phyloP scores from a whole-genome alignment of 208 protist species.

The Leishmania mexicana region DNA sequence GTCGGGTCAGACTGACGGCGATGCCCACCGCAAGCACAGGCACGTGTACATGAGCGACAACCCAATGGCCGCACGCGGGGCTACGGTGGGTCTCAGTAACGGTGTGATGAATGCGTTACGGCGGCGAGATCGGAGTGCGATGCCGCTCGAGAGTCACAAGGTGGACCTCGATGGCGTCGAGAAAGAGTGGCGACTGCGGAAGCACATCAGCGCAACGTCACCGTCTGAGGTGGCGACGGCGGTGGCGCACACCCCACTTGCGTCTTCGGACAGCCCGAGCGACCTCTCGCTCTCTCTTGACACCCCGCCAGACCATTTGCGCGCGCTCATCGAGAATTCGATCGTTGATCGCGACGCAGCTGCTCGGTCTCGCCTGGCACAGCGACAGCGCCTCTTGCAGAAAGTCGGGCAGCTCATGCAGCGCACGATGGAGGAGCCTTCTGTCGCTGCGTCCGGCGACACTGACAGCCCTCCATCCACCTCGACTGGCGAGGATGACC shows the following conservation, averaged over 20 bases:
- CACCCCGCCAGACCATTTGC: slow-evolving; percentile 29
- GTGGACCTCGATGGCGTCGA: not conserved
- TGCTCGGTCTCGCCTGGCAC: not conserved
- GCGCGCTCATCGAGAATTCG: slow-evolving; percentile 27
- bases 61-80: not conserved
- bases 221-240: not conserved
- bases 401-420: slow-evolving; percentile 29
- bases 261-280: not conserved
- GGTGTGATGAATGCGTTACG: slow-evolving; percentile 17
- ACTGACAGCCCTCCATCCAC: not conserved
- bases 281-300: slow-evolving; percentile 15
- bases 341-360: not conserved
- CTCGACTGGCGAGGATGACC: not conserved
- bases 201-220: no score
- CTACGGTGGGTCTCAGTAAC: not conserved
- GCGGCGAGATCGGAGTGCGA: not conserved
- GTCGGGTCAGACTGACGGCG: not conserved
- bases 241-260: not conserved
- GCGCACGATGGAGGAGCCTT: slow-evolving; percentile 11
- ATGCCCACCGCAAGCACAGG: not conserved
- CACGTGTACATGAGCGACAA: slow-evolving; percentile 23
- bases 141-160: not conserved
- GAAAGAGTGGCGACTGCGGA: slow-evolving; percentile 2
- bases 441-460: slow-evolving; percentile 1
- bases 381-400: slow-evolving; percentile 14